Evolutionary conservation across 805 yeast species (phyloP).

Genomic region (Saccharomycopsis vini): DNA sequence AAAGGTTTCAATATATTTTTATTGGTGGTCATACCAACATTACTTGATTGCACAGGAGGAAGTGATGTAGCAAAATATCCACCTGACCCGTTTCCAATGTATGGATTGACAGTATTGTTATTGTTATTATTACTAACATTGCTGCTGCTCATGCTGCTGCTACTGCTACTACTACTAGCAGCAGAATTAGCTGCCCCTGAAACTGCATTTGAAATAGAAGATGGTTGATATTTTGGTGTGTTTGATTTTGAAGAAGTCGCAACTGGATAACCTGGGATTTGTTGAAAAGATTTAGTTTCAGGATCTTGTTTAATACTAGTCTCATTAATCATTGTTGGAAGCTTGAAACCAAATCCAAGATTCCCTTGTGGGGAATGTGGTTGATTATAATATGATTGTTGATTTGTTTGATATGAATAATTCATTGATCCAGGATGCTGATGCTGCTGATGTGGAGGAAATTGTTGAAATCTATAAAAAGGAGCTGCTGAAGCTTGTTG

Average conservation of each 20-base stretch:
- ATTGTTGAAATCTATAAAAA: slow-evolving; percentile 1
- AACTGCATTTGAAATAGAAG: not conserved
- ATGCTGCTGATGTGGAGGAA: slow-evolving; percentile 2
- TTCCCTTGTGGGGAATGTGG: not conserved
- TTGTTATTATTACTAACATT: not conserved
- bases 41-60: too few species aligned
- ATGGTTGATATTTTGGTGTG: slow-evolving; percentile 1
- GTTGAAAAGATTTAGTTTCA: not conserved
- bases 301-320: not conserved
- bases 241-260: not conserved
- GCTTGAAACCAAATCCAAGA: not conserved
- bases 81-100: too few species aligned
- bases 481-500: too few species aligned
- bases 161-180: not conserved
- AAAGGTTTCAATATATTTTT: too few species aligned
- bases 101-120: not conserved
- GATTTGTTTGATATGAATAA: not conserved
- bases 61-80: too few species aligned
- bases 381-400: too few species aligned
- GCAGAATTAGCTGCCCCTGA: not conserved
- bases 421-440: slow-evolving; percentile 2
- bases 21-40: too few species aligned
- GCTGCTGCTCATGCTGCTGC: slow-evolving; percentile 1
- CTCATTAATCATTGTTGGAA: not conserved
- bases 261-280: too few species aligned